Evolutionary conservation across 306 rosid species (phyloP), one percentile per base, ranked within the genome.

Genomic region (Bauhinia variegata): DNA sequence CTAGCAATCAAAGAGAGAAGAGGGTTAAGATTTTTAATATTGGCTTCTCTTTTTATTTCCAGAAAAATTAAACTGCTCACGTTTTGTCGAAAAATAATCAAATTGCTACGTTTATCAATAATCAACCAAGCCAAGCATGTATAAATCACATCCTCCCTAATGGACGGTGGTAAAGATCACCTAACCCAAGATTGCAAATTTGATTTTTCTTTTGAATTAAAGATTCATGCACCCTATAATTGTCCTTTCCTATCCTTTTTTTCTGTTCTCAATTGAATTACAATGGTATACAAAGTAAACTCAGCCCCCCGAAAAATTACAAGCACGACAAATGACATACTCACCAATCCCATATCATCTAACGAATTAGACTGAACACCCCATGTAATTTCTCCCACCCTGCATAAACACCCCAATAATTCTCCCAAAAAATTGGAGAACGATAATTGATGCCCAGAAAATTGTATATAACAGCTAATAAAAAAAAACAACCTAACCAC

Each of bases 361-460:
- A 73, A 69, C 65, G 68, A 46, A 65, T n/a, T 77, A 80, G 78
- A 76, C 73, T 82, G 71, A 80, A 64, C 78, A 72, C 67, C 81
- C 77, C 74, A 50, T 63, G 31, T 34, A 64, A 63, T 44, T 77
- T 77, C 87, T 86, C 84, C 83, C 74, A 79, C 79, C 89, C 85
- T 74, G 19, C 14, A 61, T 34, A 78, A n/a, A 77, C 63, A 77
- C 72, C 63, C 16, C 32, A 47, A 16, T 66, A 82, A 79, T 75
- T 88, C 97, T 90, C 96, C 96, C 71, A 33, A 88, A 95, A 95
- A 90, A 75, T 74, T 83, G 97, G 99, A 91, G 99, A 95, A 79
- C 80, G 81, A 70, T 66, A 73, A 75, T 84, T 31, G 79, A 85
- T 72, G 51, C 62, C 60, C 53, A 61, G 23, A 43, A 75, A 75